These are phyloP conservation scores for Nothophoma quercina DNA, from an alignment of 2,329 filamentous ascomycete genomes.

Conservation along the genomic window DNA sequence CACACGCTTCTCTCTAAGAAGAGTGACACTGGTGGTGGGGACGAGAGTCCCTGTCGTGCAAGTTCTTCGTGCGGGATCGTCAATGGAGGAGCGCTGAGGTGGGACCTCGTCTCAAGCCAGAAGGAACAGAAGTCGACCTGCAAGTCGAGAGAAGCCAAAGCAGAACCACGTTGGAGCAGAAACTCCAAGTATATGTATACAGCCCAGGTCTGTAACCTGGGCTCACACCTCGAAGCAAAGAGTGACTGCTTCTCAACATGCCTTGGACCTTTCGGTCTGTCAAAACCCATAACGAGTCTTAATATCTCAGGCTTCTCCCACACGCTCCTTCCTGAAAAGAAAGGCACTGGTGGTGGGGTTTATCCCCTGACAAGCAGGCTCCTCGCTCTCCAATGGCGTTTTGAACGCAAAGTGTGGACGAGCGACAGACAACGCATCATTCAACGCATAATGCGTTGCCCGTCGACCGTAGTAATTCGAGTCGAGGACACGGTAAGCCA, in stretches of 20 bases:
- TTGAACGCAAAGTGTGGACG: slow-evolving; percentile 13
- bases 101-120: slow-evolving; percentile 6
- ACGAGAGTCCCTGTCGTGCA: slow-evolving; percentile 28
- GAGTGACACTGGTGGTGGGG: slow-evolving; percentile 33
- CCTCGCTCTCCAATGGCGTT: slow-evolving; percentile 21
- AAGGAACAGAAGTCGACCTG: slow-evolving; percentile 3
- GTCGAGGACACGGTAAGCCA: slow-evolving; percentile 4
- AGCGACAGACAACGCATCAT: slow-evolving; percentile 1
- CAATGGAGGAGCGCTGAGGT: slow-evolving; percentile 22
- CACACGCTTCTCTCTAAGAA: slow-evolving; percentile 34
- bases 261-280: slow-evolving; percentile 34
- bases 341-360: slow-evolving; percentile 31
- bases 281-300: slow-evolving; percentile 23
- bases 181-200: slow-evolving; percentile 4
- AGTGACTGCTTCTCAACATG: slow-evolving; percentile 20
- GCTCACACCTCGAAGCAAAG: slow-evolving; percentile 12
- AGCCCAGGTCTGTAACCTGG: slow-evolving; percentile 6
- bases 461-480: slow-evolving; percentile 14
- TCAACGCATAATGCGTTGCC: neutral
- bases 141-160: slow-evolving; percentile 11
- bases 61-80: slow-evolving; percentile 29
- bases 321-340: slow-evolving; percentile 29
- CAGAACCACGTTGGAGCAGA: slow-evolving; percentile 3
- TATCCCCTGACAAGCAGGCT: slow-evolving; percentile 30
- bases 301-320: slow-evolving; percentile 38